Conservation (phyloP, 176 grass and related monocot species). For the Aegilops sharonensis region DNA sequence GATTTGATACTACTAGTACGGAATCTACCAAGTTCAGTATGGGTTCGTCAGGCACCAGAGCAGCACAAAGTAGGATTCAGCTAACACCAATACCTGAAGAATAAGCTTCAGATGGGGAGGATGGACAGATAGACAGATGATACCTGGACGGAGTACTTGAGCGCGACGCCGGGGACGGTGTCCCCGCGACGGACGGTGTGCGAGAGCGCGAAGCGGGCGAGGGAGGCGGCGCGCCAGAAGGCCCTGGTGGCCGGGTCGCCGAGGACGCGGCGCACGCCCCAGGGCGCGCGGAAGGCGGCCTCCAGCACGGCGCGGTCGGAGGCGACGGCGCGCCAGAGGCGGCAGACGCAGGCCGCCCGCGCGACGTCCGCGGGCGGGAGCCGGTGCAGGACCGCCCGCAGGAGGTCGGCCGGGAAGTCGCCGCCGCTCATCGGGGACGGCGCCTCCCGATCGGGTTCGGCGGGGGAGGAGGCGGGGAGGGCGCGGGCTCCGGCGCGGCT, state of each 20-base stretch:
- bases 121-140: not conserved
- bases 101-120: not conserved
- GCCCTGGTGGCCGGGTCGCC: conserved; percentile 56
- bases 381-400: conserved; percentile 64
- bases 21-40: not conserved
- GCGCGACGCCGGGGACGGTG: conserved; percentile 64
- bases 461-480: conserved; percentile 2
- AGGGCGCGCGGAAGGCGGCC: conserved; percentile 61
- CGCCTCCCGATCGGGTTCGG: not conserved
- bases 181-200: conserved; percentile 65
- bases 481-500: conserved; percentile 33
- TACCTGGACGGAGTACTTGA: conserved; percentile 94
- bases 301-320: conserved; percentile 67
- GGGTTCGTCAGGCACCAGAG: not conserved
- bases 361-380: conserved; percentile 64
- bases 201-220: conserved; percentile 74
- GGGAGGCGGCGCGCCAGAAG: conserved; percentile 72
- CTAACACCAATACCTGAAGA: not conserved
- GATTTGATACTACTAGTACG: too few species aligned
- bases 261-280: conserved; percentile 64
- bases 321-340: conserved; percentile 64
- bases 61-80: not conserved
- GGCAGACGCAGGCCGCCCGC: conserved; percentile 81
- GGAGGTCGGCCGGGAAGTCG: conserved; percentile 59
- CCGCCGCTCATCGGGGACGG: conserved; percentile 40